Conservation (phyloP, 306 rosid species). For the Vigna nakashimae region DNA sequence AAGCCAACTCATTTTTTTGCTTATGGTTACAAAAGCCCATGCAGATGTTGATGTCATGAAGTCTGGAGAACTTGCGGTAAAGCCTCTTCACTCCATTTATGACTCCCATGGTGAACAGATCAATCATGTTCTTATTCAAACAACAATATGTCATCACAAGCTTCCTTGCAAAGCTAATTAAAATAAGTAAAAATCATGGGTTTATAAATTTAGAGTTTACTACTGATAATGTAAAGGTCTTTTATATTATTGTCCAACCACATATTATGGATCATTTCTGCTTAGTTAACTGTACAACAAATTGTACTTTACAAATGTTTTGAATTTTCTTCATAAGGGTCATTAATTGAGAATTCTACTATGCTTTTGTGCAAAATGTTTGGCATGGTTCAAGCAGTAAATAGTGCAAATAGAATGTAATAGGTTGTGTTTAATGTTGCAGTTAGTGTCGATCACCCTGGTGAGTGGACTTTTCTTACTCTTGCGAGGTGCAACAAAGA, state of each 20-base stretch:
- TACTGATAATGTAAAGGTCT: too few species aligned
- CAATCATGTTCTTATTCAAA: background rate
- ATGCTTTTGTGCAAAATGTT: slow-evolving; percentile 18
- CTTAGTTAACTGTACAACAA: background rate
- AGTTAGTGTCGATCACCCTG: slow-evolving; percentile 80
- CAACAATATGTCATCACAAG: background rate
- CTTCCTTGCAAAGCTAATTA: too few species aligned
- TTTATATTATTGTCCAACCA: too few species aligned
- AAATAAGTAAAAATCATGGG: too few species aligned
- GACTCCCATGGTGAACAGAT: background rate
- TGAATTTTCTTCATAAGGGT: too few species aligned
- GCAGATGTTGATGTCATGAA: slow-evolving; percentile 70
- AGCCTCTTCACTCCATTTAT: slow-evolving; percentile 12
- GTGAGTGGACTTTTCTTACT: slow-evolving; percentile 82
- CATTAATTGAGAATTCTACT: background rate
- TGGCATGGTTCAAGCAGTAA: slow-evolving; percentile 6
- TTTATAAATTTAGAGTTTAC: too few species aligned
- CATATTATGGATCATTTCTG: background rate
- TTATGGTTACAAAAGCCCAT: slow-evolving; percentile 56
- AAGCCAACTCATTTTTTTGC: slow-evolving; percentile 75
- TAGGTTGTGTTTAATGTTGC: slow-evolving; percentile 43
- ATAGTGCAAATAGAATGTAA: slow-evolving; percentile 23
- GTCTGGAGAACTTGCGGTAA: slow-evolving; percentile 91
- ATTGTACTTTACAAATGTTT: too few species aligned
- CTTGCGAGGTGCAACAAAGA: slow-evolving; percentile 78